Evolutionary conservation across 1,139 yeast genomes (phyloP).

Genomic region (Taphrina communis): DNA sequence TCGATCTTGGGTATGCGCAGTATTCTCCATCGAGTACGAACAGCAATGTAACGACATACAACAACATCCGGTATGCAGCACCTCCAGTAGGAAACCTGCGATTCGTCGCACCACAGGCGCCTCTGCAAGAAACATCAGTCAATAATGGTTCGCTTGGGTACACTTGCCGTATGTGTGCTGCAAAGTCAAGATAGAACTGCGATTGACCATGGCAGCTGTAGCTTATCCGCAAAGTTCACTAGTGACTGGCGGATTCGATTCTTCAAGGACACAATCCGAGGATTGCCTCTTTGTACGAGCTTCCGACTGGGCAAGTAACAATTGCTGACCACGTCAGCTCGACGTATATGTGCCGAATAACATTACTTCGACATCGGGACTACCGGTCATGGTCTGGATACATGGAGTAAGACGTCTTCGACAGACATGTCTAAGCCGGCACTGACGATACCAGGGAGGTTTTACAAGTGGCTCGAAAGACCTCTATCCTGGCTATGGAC

Average conservation of each 20-base stretch:
- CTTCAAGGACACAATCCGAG: background rate
- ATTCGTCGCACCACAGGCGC: constrained; percentile 13
- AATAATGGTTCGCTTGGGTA: constrained; percentile 17
- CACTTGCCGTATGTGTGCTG: constrained; percentile 5
- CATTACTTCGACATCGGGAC: background rate
- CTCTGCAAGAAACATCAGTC: constrained; percentile 12
- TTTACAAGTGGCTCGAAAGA: constrained; percentile 41
- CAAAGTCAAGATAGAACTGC: background rate
- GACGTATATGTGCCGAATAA: constrained; percentile 49
- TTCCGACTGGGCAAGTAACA: no score
- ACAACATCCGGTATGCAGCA: constrained; percentile 30
- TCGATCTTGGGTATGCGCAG: constrained; percentile 20
- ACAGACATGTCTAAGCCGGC: background rate
- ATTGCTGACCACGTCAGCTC: constrained; percentile 47
- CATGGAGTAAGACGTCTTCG: constrained; percentile 48
- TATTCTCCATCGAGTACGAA: constrained; percentile 11
- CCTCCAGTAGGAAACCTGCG: constrained; percentile 13
- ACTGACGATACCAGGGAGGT: constrained; percentile 48
- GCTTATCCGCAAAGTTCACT: constrained; percentile 11
- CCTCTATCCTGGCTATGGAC: constrained; percentile 16
- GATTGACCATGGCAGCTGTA: background rate
- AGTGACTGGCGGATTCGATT: constrained; percentile 7
- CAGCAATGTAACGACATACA: constrained; percentile 5
- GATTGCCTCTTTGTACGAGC: constrained; percentile 12
- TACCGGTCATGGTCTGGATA: constrained; percentile 52